These are phyloP conservation scores for Chlamydomonas schloesseri DNA, from an alignment of 139 green algal species.

Conservation along the genomic window DNA sequence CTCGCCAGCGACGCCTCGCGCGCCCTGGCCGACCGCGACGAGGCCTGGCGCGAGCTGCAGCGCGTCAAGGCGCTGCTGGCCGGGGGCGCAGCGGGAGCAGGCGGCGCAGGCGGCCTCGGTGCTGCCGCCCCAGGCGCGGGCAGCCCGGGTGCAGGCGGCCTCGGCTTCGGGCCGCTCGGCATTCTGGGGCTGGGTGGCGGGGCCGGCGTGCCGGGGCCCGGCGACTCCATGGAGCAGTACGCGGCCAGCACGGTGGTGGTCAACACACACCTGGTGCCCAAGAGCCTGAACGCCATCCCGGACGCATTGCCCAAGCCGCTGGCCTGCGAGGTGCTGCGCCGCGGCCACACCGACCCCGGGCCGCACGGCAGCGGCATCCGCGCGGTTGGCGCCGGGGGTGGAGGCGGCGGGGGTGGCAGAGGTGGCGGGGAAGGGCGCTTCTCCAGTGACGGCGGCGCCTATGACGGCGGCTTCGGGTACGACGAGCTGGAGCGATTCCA, in stretches of 20 bases:
- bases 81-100: too few relatives aligned
- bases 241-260: background rate
- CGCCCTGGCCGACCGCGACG: conserved; percentile 28
- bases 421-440: background rate
- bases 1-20: conserved; percentile 28
- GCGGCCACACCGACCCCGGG: conserved; percentile 15
- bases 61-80: background rate
- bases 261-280: conserved; percentile 35
- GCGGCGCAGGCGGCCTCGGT: background rate
- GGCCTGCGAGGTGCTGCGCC: conserved; percentile 26
- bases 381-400: background rate
- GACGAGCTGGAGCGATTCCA: conserved; percentile 1
- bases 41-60: conserved; percentile 38
- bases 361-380: background rate
- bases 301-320: conserved; percentile 35
- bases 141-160: background rate
- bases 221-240: background rate
- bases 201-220: background rate
- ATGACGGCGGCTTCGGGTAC: background rate
- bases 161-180: too few relatives aligned
- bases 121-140: background rate
- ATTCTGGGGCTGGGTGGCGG: too few relatives aligned
- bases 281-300: conserved; percentile 20
- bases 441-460: background rate
- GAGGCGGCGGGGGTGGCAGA: background rate